phyloP scores from a whole-genome alignment of 257 asterid species.

The Plantago ovata region DNA sequence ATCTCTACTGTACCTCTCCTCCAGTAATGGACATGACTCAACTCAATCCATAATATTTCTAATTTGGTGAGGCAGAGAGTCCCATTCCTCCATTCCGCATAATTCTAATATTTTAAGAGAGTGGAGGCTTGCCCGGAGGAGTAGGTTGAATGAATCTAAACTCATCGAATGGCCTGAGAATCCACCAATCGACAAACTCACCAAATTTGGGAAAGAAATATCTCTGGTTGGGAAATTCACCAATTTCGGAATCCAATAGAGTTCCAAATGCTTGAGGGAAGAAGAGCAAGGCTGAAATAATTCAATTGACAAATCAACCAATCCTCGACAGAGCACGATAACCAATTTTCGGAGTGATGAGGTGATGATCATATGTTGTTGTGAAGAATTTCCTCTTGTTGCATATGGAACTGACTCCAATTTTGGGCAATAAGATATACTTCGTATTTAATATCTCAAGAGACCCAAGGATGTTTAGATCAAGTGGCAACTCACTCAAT shows the following conservation, averaged over 20 bases:
- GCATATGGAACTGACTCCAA: slow-evolving; percentile 3
- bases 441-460: not conserved
- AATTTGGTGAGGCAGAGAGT: too few species aligned
- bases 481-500: slow-evolving; percentile 12
- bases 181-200: slow-evolving; percentile 6
- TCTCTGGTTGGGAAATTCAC: too few species aligned
- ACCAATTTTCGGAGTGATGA: not conserved
- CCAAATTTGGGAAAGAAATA: too few species aligned
- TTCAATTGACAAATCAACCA: slow-evolving; percentile 10
- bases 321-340: not conserved
- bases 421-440: not conserved
- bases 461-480: not conserved
- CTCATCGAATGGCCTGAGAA: not conserved
- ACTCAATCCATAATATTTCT: too few species aligned
- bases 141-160: not conserved
- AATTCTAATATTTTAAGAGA: too few species aligned
- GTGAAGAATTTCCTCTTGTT: not conserved
- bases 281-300: slow-evolving; percentile 16
- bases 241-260: too few species aligned
- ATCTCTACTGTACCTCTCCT: too few species aligned
- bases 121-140: not conserved
- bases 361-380: too few species aligned
- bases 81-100: too few species aligned
- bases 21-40: too few species aligned
- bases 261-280: too few species aligned